These are phyloP conservation scores for Orbilia brochopaga DNA, from an alignment of 2,329 filamentous ascomycete genomes.

Conservation along the genomic window DNA sequence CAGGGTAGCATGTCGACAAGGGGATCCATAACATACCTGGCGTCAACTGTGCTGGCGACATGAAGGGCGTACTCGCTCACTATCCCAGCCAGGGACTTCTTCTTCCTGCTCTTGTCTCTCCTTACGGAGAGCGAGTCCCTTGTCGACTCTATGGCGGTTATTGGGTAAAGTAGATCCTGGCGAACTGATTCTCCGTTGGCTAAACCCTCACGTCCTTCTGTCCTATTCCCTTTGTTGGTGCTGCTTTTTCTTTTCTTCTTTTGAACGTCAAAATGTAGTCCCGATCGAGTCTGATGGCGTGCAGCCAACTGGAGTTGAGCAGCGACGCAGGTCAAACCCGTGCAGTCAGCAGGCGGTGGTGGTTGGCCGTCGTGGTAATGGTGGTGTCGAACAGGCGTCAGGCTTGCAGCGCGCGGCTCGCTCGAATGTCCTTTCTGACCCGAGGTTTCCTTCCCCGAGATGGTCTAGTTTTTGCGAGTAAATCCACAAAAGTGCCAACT, in stretches of 20 bases:
- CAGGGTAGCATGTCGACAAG: conserved; percentile 31
- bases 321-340: conserved; percentile 34
- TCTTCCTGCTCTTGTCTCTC: conserved; percentile 51
- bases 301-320: conserved; percentile 19
- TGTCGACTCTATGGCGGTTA: conserved; percentile 47
- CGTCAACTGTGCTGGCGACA: conserved; percentile 51
- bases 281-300: conserved; percentile 21
- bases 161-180: conserved; percentile 38
- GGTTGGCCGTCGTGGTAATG: conserved; percentile 17
- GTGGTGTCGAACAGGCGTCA: conserved; percentile 24
- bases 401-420: conserved; percentile 48
- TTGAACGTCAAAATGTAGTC: conserved; percentile 15
- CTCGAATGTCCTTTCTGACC: conserved; percentile 25
- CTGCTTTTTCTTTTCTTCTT: conserved; percentile 2
- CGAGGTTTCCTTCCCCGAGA: conserved; percentile 40
- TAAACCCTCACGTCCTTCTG: conserved; percentile 9
- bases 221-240: neutral
- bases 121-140: conserved; percentile 51
- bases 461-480: conserved; percentile 29
- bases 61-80: conserved; percentile 51
- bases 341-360: conserved; percentile 34
- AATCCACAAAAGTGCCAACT: conserved; percentile 15
- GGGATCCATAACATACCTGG: conserved; percentile 47
- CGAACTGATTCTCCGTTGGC: conserved; percentile 36
- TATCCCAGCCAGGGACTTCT: conserved; percentile 49